These are phyloP conservation scores for Cucumis variabilis DNA, from an alignment of 331 rosid species.

Conservation along the genomic window DNA sequence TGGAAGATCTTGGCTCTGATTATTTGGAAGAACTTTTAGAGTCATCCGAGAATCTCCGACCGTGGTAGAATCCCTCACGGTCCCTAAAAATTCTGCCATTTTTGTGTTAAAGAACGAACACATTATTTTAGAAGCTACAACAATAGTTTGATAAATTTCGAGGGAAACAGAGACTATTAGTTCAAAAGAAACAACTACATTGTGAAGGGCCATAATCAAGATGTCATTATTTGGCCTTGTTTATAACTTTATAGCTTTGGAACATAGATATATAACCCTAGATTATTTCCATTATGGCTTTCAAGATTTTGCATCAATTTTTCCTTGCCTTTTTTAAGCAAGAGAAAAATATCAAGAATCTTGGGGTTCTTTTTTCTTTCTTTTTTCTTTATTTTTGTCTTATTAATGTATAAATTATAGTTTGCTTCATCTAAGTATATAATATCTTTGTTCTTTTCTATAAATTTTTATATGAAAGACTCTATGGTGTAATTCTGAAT, in stretches of 20 bases:
- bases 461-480: too few relatives aligned
- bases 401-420: neutral
- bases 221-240: neutral
- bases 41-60: slow-evolving; percentile 17
- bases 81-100: neutral
- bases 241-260: neutral
- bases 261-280: neutral
- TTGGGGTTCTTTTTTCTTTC: too few relatives aligned
- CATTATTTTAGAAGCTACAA: neutral
- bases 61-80: neutral
- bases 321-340: slow-evolving; percentile 26
- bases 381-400: neutral
- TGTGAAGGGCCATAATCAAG: neutral
- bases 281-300: neutral
- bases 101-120: neutral
- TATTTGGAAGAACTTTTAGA: slow-evolving; percentile 31
- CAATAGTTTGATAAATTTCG: neutral
- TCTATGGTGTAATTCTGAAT: neutral
- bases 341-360: slow-evolving; percentile 3
- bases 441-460: neutral
- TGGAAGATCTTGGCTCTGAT: slow-evolving; percentile 34
- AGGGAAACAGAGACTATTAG: neutral
- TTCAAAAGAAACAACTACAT: neutral
- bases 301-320: neutral
- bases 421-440: neutral